These are phyloP conservation scores for Suillus fuscotomentosus DNA, from an alignment of 768 basidiomycete species.

Conservation along the genomic window DNA sequence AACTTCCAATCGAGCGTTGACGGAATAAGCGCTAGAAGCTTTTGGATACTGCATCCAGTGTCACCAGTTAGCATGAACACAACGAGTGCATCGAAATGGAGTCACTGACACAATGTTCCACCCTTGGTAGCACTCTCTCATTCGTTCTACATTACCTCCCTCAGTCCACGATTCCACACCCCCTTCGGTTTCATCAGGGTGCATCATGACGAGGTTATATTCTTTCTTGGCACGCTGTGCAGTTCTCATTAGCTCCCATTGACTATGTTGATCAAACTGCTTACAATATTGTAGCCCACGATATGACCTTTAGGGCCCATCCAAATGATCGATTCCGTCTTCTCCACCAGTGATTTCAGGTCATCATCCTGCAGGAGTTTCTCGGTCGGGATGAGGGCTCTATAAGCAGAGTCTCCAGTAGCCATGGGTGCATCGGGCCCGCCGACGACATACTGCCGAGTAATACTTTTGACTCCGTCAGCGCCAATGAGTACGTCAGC, in stretches of 20 bases:
- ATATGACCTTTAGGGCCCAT: slow-evolving; percentile 52
- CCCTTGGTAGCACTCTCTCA: slow-evolving; percentile 43
- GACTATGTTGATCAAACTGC: slow-evolving; percentile 11
- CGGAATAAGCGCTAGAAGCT: slow-evolving; percentile 44
- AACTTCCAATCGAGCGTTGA: slow-evolving; percentile 47
- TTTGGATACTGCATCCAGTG: slow-evolving; percentile 35
- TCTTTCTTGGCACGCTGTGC: slow-evolving; percentile 34
- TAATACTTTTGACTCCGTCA: slow-evolving; percentile 52
- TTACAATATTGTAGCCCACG: slow-evolving; percentile 46
- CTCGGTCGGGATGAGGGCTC: slow-evolving; percentile 49
- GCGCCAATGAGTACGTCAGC: slow-evolving; percentile 50
- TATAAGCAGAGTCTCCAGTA: slow-evolving; percentile 66
- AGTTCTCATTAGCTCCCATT: neutral
- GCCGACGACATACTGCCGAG: slow-evolving; percentile 51
- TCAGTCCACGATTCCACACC: slow-evolving; percentile 41
- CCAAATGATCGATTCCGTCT: slow-evolving; percentile 55
- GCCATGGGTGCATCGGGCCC: slow-evolving; percentile 43
- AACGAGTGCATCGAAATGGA: neutral
- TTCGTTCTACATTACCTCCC: slow-evolving; percentile 43
- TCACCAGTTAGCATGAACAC: slow-evolving; percentile 4
- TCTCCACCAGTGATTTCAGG: slow-evolving; percentile 48
- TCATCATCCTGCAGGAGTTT: slow-evolving; percentile 51
- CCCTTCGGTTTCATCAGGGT: slow-evolving; percentile 36
- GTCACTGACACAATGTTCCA: slow-evolving; percentile 47
- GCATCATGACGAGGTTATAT: slow-evolving; percentile 46